Base-by-base conservation (phyloP, 2,329 filamentous ascomycete species). In the Aureobasidium sp. region DNA sequence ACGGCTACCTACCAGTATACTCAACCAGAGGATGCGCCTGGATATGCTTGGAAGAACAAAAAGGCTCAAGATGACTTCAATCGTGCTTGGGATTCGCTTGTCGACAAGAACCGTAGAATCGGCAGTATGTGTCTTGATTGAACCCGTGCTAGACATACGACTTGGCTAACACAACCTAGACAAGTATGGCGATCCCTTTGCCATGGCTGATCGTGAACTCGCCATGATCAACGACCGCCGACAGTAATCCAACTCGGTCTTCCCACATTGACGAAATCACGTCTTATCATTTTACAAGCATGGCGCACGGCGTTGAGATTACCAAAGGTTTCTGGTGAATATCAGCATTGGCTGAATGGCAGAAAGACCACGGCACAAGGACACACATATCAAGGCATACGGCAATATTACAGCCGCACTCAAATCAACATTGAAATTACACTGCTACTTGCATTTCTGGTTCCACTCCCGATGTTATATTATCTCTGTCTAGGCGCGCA, bases 31-130 rank as follows among this genome's bases (percentile, higher is more conserved):
- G 78, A 82, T 42, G 76, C 79, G 67, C 84, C 85, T 10, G 83
- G 86, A 3, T 83, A 81, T 53, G 77, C 78, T 11, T 90, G 86
- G 86, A 81, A 80, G 69, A 87, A 81, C 68, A 87, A 85, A 74
- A 88, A 87, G 71, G 84, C 85, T 7, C 75, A 83, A 67, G 87
- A 89, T 67, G 88, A 90, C 64, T 84, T 81, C 69, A 77, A 82
- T 50, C 78, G 84, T 31, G 84, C 82, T 23, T 80, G 81, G 79
- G 82, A 84, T 33, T 72, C 71, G 68, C 70, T 90, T 54, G 72
- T 87, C 56, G 85, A 90, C 72, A 81, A 80, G 70, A 81, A 86
- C 25, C 47, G 42, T 4, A 71, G 71, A 67, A 67, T 78, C n/a
- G 70, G 71, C 64, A 72, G 76, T 78, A 67, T 67, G n/a, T n/a